Evolutionary conservation across 805 yeast genomes (phyloP), one percentile per base, ranked within the genome.

Genomic region (Nakazawaea ishiwadae): DNA sequence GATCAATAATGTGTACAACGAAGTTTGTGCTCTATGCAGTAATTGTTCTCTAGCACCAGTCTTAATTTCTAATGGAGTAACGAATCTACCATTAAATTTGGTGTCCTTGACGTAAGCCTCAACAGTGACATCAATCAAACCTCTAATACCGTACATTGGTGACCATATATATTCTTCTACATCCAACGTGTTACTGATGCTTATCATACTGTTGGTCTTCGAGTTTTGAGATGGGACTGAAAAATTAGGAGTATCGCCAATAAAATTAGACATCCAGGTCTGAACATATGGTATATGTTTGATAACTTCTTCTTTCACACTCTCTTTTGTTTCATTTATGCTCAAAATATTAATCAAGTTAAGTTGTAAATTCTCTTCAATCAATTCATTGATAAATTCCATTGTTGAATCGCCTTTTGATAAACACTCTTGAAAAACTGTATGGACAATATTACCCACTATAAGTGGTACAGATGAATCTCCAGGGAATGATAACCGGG

Each of bases 101-200:
- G 53, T 47, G 4, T 66, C 67, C 33, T 64, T 63, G 7, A 72
- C 55, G 19, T 64, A 58, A 0, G 84, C 83, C 49, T 83, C 84
- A 2, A 88, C 71, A 0, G 96, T 88, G 3, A 83, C 96, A 63
- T 93, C 99, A 14, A 90, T 78, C 51, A 82, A 77, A 0, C 99
- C 99, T 50, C 87, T 77, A 7, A 93, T 61, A 0, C 99, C 99
- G 63, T 75, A 89, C 55, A 77, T 73, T 0, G 97, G 96, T 0
- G 97, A 87, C 88, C 95, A 81, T 11, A 93, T 81, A 51, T 81
- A 84, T 53, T 93, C 97, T 59, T 93, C 99, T 8, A 87, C 77
- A 53, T 86, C 96, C 26, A 87, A 65, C 7, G 89, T 74, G 44
- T 81, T 79, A 12, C 76, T 66, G 0, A 84, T 78, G 0, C 81